These are phyloP conservation scores for Kuraishia piskuri DNA, from an alignment of 805 yeast genomes.

Conservation along the genomic window DNA sequence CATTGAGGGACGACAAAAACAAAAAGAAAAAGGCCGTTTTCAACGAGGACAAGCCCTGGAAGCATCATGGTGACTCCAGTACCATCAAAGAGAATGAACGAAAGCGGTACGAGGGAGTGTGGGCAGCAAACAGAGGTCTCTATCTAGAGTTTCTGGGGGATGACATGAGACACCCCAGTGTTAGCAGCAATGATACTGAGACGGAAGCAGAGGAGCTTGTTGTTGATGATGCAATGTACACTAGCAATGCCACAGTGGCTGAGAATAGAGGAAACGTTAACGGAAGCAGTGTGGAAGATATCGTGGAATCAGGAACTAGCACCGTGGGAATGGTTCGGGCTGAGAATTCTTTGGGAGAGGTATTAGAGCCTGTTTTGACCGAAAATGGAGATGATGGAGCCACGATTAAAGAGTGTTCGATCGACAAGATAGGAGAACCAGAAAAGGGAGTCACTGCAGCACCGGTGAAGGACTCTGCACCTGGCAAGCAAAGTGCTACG, in stretches of 20 bases:
- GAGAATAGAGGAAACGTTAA: not conserved
- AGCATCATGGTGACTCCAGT: conserved; percentile 58
- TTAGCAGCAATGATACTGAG: not conserved
- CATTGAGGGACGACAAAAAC: conserved; percentile 35
- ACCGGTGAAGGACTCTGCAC: not conserved
- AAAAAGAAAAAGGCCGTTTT: conserved; percentile 39
- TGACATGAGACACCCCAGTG: not conserved
- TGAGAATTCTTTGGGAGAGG: not conserved
- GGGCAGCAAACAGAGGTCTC: conserved; percentile 80
- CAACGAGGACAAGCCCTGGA: conserved; percentile 92
- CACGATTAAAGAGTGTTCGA: not conserved
- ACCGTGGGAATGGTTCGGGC: not conserved
- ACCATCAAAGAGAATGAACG: conserved; percentile 53
- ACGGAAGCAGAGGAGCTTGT: not conserved
- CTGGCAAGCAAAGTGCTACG: not conserved
- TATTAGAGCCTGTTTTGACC: not conserved
- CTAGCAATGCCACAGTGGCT: too few species aligned
- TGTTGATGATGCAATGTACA: not conserved
- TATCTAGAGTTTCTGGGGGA: conserved; percentile 26
- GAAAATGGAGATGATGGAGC: not conserved
- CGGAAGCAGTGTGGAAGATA: not conserved
- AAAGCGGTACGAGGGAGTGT: conserved; percentile 86
- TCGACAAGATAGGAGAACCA: not conserved
- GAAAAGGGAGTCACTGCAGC: not conserved
- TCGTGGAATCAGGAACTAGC: too few species aligned